Percentiles rank a stretch among this genome's conserved stretches.
These are phyloP conservation scores for Delphinella strobiligena DNA, from an alignment of 2,329 filamentous ascomycete species.

Conservation along the genomic window DNA sequence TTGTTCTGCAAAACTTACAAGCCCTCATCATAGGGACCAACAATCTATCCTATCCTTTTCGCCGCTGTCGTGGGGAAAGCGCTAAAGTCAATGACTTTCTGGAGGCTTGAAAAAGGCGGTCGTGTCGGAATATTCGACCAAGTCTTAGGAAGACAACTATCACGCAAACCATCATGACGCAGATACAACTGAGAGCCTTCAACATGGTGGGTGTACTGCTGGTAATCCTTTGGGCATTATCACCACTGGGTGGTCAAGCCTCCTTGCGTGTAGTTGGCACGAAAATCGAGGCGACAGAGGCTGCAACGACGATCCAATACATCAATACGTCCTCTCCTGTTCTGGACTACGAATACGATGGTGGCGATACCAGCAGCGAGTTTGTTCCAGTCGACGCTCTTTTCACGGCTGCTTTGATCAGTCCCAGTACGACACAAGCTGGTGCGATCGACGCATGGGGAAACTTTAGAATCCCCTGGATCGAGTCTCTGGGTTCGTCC, in stretches of 20 bases:
- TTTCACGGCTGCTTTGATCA: background rate
- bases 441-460: background rate
- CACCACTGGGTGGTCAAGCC: slow-evolving; percentile 1
- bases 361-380: no score
- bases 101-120: background rate
- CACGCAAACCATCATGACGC: background rate
- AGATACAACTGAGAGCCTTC: background rate
- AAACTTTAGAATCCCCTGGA: background rate
- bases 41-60: background rate
- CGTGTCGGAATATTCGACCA: background rate
- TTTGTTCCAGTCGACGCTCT: background rate
- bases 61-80: background rate
- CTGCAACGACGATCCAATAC: background rate
- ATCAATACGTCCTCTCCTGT: background rate
- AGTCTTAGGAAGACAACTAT: background rate
- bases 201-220: background rate
- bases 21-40: background rate
- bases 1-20: no score
- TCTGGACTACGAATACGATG: no score
- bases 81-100: background rate
- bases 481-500: no score
- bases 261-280: background rate
- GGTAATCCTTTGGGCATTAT: background rate
- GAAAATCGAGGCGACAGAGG: background rate
- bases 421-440: no score